Evolutionary conservation across 768 basidiomycete genomes (phyloP), one percentile per base, ranked within the genome.

Genomic region (Kwoniella sp.): DNA sequence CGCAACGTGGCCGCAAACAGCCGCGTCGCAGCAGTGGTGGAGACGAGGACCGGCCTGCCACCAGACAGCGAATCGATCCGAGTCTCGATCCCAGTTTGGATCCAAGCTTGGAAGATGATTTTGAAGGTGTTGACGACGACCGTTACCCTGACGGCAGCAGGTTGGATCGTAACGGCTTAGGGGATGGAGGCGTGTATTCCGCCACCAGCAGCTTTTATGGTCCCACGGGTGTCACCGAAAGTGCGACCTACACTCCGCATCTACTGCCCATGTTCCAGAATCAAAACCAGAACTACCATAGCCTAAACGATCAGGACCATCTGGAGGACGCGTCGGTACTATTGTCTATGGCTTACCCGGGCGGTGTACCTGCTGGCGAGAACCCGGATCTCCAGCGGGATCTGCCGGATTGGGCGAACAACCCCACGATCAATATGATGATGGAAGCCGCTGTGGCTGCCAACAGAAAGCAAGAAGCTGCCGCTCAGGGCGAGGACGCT

Each of bases 291-390:
- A n/a, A 50, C 7, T 54, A 34, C 27, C 59, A 58, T 32, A 56
- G 50, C 33, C 36, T 56, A 25, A 56, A 63, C 36, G 60, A 61
- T 45, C 44, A 52, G 27, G 58, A 67, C 26, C 64, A 71, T 22
- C 63, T 74, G 5, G 73, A 74, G 49, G 69, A 74, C 33, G 73
- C 73, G 15, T 68, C 70, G 11, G 66, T 67, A 11, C 54, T 74
- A 5, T 48, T 74, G 15, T 67, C 67, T 1, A 72, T 74, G 69
- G 73, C 73, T 1, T 74, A 74, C 50, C 67, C 65, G 15, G 57
- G 55, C 15, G 62, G 55, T 6, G 43, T 56, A 3, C 53, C 51
- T 17, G 32, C 45, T 8, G 39, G 40, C 26, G 53, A 56, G 15
- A 54, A 43, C 23, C 53, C 27, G 19, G 50, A 51, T 40, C n/a